Conservation (phyloP, 225 moss, liverwort and hornwort species). For the Anthoceros angustus region DNA sequence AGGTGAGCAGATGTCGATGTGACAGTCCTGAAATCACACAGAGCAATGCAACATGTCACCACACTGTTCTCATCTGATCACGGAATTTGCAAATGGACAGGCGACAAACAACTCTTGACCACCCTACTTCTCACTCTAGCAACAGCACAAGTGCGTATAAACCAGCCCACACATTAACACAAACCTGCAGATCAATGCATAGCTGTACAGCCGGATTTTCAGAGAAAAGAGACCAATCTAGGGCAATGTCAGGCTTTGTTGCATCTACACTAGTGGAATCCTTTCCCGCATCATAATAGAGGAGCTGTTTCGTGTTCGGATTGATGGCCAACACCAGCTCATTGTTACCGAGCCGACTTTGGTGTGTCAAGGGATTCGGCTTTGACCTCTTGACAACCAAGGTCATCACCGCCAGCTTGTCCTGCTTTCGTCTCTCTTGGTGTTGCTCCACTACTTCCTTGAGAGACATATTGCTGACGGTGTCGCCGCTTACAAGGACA, state of each 20-base stretch:
- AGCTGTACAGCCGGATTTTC: conserved; percentile 65
- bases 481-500: conserved; percentile 85
- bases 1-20: conserved; percentile 86
- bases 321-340: conserved; percentile 65
- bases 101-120: no score
- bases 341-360: conserved; percentile 80
- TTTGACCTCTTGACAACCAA: conserved; percentile 77
- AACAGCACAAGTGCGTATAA: background rate
- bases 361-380: conserved; percentile 47
- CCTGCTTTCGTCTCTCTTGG: conserved; percentile 83
- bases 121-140: background rate
- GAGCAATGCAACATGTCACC: conserved; percentile 3
- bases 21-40: conserved; percentile 55
- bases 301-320: conserved; percentile 66
- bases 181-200: conserved; percentile 69
- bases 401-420: conserved; percentile 93
- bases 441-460: conserved; percentile 84
- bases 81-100: no score
- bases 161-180: background rate
- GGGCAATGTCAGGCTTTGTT: conserved; percentile 45
- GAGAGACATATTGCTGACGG: conserved; percentile 90
- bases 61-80: no score
- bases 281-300: conserved; percentile 63
- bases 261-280: conserved; percentile 46
- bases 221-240: conserved; percentile 57